Evolutionary conservation across 176 grass and related monocot genomes (phyloP), one percentile per base, ranked within the genome.

Genomic region (Aegilops longissima): DNA sequence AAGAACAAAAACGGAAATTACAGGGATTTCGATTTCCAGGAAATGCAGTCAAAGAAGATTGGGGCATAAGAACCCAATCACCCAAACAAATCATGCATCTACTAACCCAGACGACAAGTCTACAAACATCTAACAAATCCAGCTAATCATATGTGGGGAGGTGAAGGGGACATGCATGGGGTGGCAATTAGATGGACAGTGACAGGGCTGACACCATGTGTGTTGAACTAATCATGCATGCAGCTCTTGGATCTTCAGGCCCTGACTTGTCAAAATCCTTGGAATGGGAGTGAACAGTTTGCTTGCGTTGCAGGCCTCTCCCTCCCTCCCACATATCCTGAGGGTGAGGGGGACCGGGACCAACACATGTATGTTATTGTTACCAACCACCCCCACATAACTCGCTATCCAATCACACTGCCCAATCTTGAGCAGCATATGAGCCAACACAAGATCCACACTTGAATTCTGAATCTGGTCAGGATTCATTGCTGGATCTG

Each of bases 211-310:
- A 88, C 90, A 85, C 64, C 78, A 91, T 67, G 82, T 76, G 86
- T 78, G 82, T 88, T 66, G 72, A 86, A 86, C 90, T 78, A 86
- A 92, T 92, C 86, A 92, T 92, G 44, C 86, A 92, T 92, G 44
- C 65, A 88, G 44, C 25, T 70, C 25, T 87, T 88, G 78, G 82
- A 92, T 88, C 81, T 86, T 73, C 78, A 82, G 49, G 61, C n/a
- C 82, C 71, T 45, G 77, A 81, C 78, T 82, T 78, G 86, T 88
- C 86, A 83, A 84, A 85, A 85, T 91, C 90, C 52, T 58, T 78
- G 90, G 82, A 58, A 85, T 70, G 62, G 34, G 64, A 64, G 87
- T 72, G 77, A 85, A 70, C 42, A 92, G 90, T 88, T 87, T 85
- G 78, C 88, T 86, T 85, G 83, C 67, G 71, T 52, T 45, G 10